A percentile compares a stretch with the other conserved stretches of the same genome.
These are phyloP conservation scores for Trifolium pratense DNA, from an alignment of 306 rosid species.

Conservation along the genomic window DNA sequence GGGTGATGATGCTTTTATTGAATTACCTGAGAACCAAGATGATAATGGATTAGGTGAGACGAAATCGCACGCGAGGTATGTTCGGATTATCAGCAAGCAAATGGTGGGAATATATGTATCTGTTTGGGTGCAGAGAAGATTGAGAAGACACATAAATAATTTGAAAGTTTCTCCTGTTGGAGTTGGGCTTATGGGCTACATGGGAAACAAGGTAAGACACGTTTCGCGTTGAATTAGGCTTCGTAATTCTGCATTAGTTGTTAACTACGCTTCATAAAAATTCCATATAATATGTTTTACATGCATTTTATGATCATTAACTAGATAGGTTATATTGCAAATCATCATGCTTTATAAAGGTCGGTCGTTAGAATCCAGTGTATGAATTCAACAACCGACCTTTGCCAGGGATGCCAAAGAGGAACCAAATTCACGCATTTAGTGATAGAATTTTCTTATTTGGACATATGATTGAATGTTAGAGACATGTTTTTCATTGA, in stretches of 20 bases:
- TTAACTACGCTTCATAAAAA: constrained; percentile 17
- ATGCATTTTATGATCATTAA: constrained; percentile 8
- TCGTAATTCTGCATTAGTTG: background rate
- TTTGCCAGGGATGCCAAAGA: background rate
- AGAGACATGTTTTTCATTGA: constrained; percentile 32
- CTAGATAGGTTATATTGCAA: background rate
- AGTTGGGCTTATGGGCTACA: constrained; percentile 96
- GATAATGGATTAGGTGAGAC: constrained; percentile 21
- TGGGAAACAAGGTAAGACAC: constrained; percentile 93
- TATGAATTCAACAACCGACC: background rate
- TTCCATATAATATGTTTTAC: background rate
- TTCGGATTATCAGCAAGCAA: constrained; percentile 93
- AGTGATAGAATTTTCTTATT: background rate
- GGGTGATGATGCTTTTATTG: constrained; percentile 60
- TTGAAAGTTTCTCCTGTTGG: constrained; percentile 93
- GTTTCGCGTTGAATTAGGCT: constrained; percentile 17
- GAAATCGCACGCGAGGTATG: constrained; percentile 60
- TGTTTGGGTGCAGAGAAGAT: constrained; percentile 85
- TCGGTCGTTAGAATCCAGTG: background rate
- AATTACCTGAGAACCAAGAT: constrained; percentile 46
- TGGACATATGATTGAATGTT: background rate
- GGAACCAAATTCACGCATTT: background rate
- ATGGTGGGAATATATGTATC: constrained; percentile 97
- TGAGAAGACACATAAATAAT: constrained; percentile 87
- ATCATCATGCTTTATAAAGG: background rate